Evolutionary conservation across 768 basidiomycete species (phyloP), one percentile per base, ranked within the genome.

Genomic region (Collybiopsis confluens): DNA sequence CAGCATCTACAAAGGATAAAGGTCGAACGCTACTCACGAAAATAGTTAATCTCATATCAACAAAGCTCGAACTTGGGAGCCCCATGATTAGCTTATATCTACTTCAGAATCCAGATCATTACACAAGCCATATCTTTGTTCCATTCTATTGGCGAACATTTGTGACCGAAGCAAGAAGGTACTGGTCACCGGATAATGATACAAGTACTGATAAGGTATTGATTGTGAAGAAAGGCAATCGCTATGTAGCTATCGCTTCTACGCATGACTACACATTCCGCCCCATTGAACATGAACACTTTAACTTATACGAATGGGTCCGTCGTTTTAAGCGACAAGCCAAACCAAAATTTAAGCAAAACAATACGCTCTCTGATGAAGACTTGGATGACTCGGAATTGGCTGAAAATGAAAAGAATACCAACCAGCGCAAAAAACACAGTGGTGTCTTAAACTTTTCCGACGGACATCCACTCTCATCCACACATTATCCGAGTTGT

Each of bases 41-140:
- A 48, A 58, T 66, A n/a, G 59, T 62, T 2, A 64, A 64, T 44
- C n/a, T 50, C 11, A 43, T 64, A 24, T 62, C 58, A 10, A 52
- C 53, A 2, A 57, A 53, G 26, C 20, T 45, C 16, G 45, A 45
- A 23, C 20, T 45, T 9, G 45, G 45, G 10, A 23, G 18, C 26
- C 58, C 38, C 2, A 42, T 36, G 30, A 37, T 38, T 7, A 23
- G 28, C 10, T 41, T 48, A 18, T 21, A 23, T 47, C 44, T 42
- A 13, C 27, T 42, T 21, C 33, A 44, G 16, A 42, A 43, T 24
- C 27, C 41, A 33, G 63, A 64, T 38, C 62, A 63, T 30, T 64
- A 64, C 45, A 61, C 58, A 6, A 61, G 37, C 33, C 54, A 56
- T 45, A 27, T 20, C 16, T 64, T 64, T 47, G 48, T 56, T 21